Evolutionary conservation across 1,284 basidiomycete genomes (phyloP).

Genomic region (Cerrena zonata): DNA sequence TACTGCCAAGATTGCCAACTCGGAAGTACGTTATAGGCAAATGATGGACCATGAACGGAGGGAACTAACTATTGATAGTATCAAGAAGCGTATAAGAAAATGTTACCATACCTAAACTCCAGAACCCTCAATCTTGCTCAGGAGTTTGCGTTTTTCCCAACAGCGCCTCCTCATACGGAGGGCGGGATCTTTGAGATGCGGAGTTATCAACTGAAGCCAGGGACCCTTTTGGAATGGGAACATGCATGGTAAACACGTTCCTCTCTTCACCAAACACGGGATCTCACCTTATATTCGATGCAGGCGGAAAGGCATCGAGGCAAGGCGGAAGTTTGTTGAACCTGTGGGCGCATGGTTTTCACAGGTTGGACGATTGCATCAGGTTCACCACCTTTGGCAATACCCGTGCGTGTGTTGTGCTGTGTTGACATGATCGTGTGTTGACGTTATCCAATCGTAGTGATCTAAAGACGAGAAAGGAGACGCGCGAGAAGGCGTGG

Average conservation of each 20-base stretch:
- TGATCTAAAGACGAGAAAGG: constrained; percentile 75
- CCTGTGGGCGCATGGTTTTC: constrained; percentile 94
- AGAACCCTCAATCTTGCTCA: constrained; percentile 77
- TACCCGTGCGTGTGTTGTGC: constrained; percentile 60
- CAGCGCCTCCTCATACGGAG: constrained; percentile 75
- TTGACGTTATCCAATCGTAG: constrained; percentile 31
- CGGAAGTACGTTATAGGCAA: constrained; percentile 54
- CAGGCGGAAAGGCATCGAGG: constrained; percentile 84
- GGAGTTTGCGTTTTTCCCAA: constrained; percentile 92
- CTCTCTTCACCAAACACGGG: constrained; percentile 5
- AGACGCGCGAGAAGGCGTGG: constrained; percentile 84
- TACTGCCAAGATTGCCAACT: constrained; percentile 50
- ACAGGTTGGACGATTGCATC: constrained; percentile 83
- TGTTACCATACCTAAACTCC: constrained; percentile 69
- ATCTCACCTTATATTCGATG: not conserved
- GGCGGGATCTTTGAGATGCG: constrained; percentile 91
- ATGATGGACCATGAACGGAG: no score
- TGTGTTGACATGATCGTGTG: not conserved
- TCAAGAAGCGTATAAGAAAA: constrained; percentile 51
- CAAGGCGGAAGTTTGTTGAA: constrained; percentile 72
- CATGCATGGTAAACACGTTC: constrained; percentile 63
- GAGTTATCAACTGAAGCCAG: constrained; percentile 79
- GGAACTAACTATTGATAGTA: constrained; percentile 43
- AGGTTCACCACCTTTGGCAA: constrained; percentile 93
- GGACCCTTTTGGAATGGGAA: constrained; percentile 89